A percentile compares a stretch with the other conserved stretches of the same genome.
Conservation (phyloP, 768 basidiomycete genomes). For the Tulasnella sp. region DNA sequence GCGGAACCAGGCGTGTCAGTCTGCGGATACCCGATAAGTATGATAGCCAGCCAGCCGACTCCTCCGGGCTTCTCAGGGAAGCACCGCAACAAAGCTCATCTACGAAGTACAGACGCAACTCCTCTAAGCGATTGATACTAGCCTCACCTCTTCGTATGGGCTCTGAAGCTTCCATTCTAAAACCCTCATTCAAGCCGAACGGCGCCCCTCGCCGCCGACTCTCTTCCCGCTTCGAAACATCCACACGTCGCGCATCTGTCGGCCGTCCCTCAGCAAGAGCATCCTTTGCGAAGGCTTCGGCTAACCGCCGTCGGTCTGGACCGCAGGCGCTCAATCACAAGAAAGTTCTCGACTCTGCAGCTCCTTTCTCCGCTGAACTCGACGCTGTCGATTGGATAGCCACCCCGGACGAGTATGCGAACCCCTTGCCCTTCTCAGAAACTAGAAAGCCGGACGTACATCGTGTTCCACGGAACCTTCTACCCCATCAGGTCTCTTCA, state of each 20-base stretch:
- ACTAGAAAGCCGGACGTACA: neutral
- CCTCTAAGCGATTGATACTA: neutral
- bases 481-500: neutral
- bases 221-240: constrained; percentile 1
- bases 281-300: neutral
- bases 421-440: neutral
- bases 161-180: neutral
- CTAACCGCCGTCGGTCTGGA: constrained; percentile 3
- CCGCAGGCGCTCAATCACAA: neutral
- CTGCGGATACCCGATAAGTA: neutral
- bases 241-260: neutral
- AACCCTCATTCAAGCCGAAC: neutral
- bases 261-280: neutral
- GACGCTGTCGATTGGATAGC: neutral
- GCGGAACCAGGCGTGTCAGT: neutral
- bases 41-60: neutral
- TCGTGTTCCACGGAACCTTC: neutral
- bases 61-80: neutral
- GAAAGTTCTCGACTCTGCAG: neutral
- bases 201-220: neutral
- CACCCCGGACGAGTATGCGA: neutral
- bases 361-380: neutral
- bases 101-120: neutral
- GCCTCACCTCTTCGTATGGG: neutral
- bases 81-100: neutral